Evolutionary conservation across 75 land plant genomes (phyloP), one percentile per base, ranked within the genome.

Genomic region (Azolla pinnata): DNA sequence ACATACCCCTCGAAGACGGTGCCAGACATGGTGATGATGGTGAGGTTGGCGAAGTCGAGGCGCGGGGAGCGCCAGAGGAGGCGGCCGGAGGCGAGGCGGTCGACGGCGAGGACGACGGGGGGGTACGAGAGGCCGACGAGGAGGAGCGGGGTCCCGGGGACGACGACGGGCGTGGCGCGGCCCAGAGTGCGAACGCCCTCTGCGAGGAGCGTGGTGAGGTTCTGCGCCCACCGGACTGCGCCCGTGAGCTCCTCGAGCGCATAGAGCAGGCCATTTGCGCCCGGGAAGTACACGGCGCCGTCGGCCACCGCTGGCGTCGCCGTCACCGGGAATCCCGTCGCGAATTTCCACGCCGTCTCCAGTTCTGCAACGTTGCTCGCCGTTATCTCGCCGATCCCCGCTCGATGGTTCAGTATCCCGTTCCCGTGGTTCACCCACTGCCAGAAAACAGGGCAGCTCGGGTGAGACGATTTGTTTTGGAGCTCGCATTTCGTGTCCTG

Each of bases 401-500:
- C 40, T 54, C 82, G 38, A 4, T 62, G 64, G 69, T 79, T 79
- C 2, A 18, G 14, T 4, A 63, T 34, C 4, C 68, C 70, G 0
- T 74, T 74, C 29, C 79, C 79, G 54, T 75, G 82, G 60, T 67
- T 79, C 2, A 65, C 17, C 75, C 82, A 79, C 51, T 63, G 33
- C 29, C n/a, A n/a, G n/a, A n/a, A n/a, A n/a, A n/a, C n/a, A n/a
- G n/a, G n/a, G n/a, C n/a, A n/a, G n/a, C n/a, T n/a, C n/a, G n/a
- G n/a, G n/a, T n/a, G n/a, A n/a, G n/a, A n/a, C n/a, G n/a, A n/a
- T n/a, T n/a, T n/a, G n/a, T n/a, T n/a, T n/a, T n/a, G n/a, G n/a
- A n/a, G n/a, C n/a, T n/a, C n/a, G n/a, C n/a, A n/a, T n/a, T n/a
- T n/a, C n/a, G n/a, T n/a, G n/a, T n/a, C n/a, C n/a, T n/a, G n/a